A percentile compares a stretch with the other conserved stretches of the same genome.
These are phyloP conservation scores for Phalaenopsis equestris DNA, from an alignment of 106 monocot species.

Conservation along the genomic window DNA sequence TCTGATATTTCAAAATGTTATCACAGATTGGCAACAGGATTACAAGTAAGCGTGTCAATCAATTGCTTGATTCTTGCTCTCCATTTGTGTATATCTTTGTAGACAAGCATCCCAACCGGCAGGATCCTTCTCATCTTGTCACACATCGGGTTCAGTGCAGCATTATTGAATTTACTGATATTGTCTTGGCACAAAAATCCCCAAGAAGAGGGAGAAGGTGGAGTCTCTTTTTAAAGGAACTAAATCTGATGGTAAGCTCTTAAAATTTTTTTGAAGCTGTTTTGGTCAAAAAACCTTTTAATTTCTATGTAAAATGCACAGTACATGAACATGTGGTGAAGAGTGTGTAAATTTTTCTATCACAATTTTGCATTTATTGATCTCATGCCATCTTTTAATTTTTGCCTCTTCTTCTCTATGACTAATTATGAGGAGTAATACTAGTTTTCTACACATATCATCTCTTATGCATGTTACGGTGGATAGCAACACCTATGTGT, in stretches of 20 bases:
- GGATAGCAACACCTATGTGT: background rate
- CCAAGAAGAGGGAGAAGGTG: slow-evolving; percentile 36
- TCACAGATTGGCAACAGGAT: slow-evolving; percentile 85
- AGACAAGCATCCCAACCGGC: slow-evolving; percentile 72
- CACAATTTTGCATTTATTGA: background rate
- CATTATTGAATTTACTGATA: slow-evolving; percentile 53
- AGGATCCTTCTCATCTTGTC: slow-evolving; percentile 91
- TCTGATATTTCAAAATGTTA: background rate
- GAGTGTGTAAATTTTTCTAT: background rate
- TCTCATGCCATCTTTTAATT: background rate
- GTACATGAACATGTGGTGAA: background rate
- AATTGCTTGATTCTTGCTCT: slow-evolving; percentile 49
- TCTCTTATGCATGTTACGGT: background rate
- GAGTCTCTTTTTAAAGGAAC: slow-evolving; percentile 35
- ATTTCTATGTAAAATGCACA: background rate
- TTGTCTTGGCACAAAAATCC: slow-evolving; percentile 29
- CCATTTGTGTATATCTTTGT: slow-evolving; percentile 65
- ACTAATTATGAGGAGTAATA: background rate
- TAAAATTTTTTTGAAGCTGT: background rate
- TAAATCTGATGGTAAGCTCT: slow-evolving; percentile 52
- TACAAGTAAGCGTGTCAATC: slow-evolving; percentile 70
- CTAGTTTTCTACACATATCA: background rate
- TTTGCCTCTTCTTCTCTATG: background rate
- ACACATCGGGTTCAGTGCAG: slow-evolving; percentile 74
- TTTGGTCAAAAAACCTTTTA: background rate